Base-by-base conservation (phyloP, 2,329 filamentous ascomycete genomes). In the Fusarium mundagurra region DNA sequence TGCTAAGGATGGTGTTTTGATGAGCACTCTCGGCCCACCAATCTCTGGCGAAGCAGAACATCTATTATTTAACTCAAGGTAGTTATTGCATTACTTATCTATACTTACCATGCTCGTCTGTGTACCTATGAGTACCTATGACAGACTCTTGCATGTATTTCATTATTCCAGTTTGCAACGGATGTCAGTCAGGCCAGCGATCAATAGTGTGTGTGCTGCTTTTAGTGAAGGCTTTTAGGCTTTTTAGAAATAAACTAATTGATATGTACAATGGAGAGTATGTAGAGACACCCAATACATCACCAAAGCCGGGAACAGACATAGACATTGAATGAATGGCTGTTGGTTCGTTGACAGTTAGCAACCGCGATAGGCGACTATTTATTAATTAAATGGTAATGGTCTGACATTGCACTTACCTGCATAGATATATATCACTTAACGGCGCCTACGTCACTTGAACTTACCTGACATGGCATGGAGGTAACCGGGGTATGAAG, bases 291-390 rank as follows among this genome's bases (percentile, higher is more conserved):
- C n/a, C n/a, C n/a, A n/a, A n/a, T n/a, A n/a, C n/a, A n/a, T n/a
- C n/a, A n/a, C n/a, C n/a, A n/a, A 27, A 58, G 33, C 18, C 10
- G 29, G 24, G 11, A 17, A 33, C 12, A 24, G 12, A 13, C 57
- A 38, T 24, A 31, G 33, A 16, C 9, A 22, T 24, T n/a, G 43
- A 59, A 31, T 61, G 45, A 61, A 41, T 54, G 13, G n/a, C n/a
- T 12, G 33, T 45, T 29, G 31, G 24, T 22, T 29, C 22, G 24
- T 16, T 27, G 33, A 31, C 36, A 61, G 60, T 53, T 27, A 51
- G 55, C 63, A 55, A 44, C 55, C 54, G 54, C 66, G 55, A 67
- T 62, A 67, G 31, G 34, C 64, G 57, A 51, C 62, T 38, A 27
- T 29, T 24, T 24, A 45, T 24, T 24, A 16, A 38, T 34, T 20